phyloP scores from a whole-genome alignment of 371 early-diverging fungal species.

The Rhizopus microsporus region DNA sequence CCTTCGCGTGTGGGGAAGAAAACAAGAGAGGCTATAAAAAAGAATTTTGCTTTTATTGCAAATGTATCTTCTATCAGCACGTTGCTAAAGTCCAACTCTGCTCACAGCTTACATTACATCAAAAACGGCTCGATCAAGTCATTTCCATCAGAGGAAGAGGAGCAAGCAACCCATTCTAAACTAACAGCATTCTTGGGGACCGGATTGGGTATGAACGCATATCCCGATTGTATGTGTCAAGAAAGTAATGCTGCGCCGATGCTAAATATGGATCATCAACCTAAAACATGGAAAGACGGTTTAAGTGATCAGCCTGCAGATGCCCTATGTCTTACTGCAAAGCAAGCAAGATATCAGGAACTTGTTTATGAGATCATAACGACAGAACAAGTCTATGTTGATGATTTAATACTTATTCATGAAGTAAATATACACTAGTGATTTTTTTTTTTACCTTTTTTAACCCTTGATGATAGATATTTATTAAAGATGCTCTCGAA shows the following conservation, averaged over 20 bases:
- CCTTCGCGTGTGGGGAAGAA: conserved; percentile 20
- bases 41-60: conserved; percentile 21
- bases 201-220: neutral
- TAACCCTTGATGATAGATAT: conserved; percentile 38
- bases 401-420: conserved; percentile 59
- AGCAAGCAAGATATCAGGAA: conserved; percentile 60
- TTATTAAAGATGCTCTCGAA: conserved; percentile 44
- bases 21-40: conserved; percentile 20
- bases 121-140: neutral
- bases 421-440: conserved; percentile 38
- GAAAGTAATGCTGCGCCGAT: conserved; percentile 16
- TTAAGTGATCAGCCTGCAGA: conserved; percentile 5
- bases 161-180: conserved; percentile 3
- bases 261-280: conserved; percentile 14
- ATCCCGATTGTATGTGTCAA: conserved; percentile 1
- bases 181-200: neutral
- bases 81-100: conserved; percentile 13
- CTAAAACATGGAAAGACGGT: conserved; percentile 30
- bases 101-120: conserved; percentile 1
- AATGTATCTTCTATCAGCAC: conserved; percentile 10
- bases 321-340: conserved; percentile 13
- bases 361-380: conserved; percentile 62
- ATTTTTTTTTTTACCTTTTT: neutral
- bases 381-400: conserved; percentile 66
- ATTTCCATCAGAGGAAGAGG: conserved; percentile 16